Base-by-base conservation (phyloP, 108 stramenopile genomes). In the Skeletonema marinoi region DNA sequence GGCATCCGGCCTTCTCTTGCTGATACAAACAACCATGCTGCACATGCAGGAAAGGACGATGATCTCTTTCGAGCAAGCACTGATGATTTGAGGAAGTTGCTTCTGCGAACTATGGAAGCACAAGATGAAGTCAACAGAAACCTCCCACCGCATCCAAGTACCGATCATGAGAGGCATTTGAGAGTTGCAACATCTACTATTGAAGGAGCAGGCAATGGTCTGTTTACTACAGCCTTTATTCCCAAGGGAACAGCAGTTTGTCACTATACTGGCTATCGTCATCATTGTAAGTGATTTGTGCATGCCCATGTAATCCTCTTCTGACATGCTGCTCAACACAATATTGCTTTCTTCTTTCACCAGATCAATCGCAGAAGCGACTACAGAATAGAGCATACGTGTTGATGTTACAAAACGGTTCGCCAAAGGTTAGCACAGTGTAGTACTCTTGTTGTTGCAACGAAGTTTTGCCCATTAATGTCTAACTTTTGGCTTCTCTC, bases 121-220 rank as follows among this genome's bases (percentile, higher is more conserved):
- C 80, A 81, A 58, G 80, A 81, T 66, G 73, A 81, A 30, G 64
- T 68, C 13, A 81, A 81, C 60, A 70, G 64, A 61, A 81, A 81
- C 60, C 41, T 81, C 11, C 80, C 80, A 9, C 73, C 80, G 32
- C 68, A 70, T 58, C 79, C 79, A n/a, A 21, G 0, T 17, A 73
- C 73, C 30, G 66, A 74, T 12, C 68, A 70, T 48, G 73, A 80
- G 68, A 48, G 58, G 2, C 32, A 60, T 4, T 70, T 80, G 29
- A 74, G 65, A 32, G 63, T 80, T 6, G 79, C 67, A 48, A 36
- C 51, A 58, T 80, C 79, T 32, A 80, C 79, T 4, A 80, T 80
- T 66, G 38, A 68, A 30, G 68, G 62, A 7, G 79, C 79, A 54
- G 79, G 79, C 32, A 73, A 74, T 70, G 79, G 79, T 41, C 44